Conservation (phyloP, 1,284 basidiomycete species). For the Ceratobasidium papillatum region DNA sequence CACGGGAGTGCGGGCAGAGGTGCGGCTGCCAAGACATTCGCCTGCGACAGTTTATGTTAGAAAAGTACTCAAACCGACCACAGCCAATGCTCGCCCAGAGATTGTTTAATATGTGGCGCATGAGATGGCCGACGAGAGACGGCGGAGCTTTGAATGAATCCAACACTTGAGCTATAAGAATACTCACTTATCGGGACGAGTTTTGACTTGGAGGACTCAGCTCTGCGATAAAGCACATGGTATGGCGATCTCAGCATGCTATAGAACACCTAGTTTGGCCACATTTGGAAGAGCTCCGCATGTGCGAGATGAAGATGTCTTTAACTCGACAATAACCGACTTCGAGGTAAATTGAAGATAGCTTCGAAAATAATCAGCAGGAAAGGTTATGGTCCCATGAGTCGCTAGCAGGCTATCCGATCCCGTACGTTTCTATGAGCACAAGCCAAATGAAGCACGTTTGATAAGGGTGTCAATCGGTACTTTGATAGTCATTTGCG, state of each 20-base stretch:
- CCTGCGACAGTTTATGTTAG: neutral
- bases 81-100: neutral
- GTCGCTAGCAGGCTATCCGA: neutral
- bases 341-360: neutral
- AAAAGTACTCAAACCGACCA: neutral
- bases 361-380: neutral
- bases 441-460: neutral
- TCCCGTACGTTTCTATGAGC: neutral
- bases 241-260: neutral
- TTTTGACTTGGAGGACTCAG: neutral
- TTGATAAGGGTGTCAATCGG: neutral
- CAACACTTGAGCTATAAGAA: neutral
- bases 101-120: neutral
- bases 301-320: neutral
- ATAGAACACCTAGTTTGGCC: neutral
- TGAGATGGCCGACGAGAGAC: neutral
- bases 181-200: neutral
- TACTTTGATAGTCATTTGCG: no score
- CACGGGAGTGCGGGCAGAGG: neutral
- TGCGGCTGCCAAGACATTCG: slow-evolving; percentile 1
- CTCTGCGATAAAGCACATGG: neutral
- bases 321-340: slow-evolving; percentile 1
- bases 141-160: neutral
- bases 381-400: neutral
- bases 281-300: slow-evolving; percentile 1